phyloP scores from a whole-genome alignment of 306 rosid species.

The Malus orientalis region DNA sequence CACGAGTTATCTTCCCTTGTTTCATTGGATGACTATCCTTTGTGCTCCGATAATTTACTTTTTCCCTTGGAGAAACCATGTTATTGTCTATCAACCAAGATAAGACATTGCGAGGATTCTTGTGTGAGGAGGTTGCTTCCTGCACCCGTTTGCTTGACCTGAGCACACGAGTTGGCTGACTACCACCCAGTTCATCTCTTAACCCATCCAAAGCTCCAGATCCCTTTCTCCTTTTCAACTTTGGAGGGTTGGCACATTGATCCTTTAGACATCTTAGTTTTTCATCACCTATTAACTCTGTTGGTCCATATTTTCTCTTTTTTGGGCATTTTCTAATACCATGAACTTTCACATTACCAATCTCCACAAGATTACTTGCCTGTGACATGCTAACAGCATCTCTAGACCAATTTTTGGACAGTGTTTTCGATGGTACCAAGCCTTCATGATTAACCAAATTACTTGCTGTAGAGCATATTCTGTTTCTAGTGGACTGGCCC shows the following conservation, averaged over 20 bases:
- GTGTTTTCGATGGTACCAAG: slow-evolving; percentile 2
- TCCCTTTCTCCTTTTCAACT: slow-evolving; percentile 14
- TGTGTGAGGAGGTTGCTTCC: slow-evolving; percentile 36
- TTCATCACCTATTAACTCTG: slow-evolving; percentile 15
- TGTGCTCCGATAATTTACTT: slow-evolving; percentile 38
- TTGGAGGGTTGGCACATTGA: slow-evolving; percentile 19
- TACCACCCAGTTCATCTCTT: slow-evolving; percentile 5
- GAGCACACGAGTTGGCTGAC: slow-evolving; percentile 20
- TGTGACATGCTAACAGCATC: neutral
- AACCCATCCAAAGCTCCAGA: slow-evolving; percentile 6
- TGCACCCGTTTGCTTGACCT: slow-evolving; percentile 57
- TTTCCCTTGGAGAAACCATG: slow-evolving; percentile 55
- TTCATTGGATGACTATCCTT: slow-evolving; percentile 14
- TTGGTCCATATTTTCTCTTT: slow-evolving; percentile 9
- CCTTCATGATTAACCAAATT: slow-evolving; percentile 1
- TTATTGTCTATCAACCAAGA: slow-evolving; percentile 83
- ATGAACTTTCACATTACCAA: no score
- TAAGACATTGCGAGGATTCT: slow-evolving; percentile 48
- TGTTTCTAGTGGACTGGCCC: slow-evolving; percentile 12
- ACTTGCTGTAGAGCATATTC: slow-evolving; percentile 1
- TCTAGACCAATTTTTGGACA: neutral
- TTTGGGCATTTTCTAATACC: neutral
- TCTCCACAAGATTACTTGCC: neutral
- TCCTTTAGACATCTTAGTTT: slow-evolving; percentile 20
- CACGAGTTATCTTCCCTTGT: slow-evolving; percentile 51